phyloP scores from a whole-genome alignment of 108 stramenopile species.

The Cyclotella atomus region DNA sequence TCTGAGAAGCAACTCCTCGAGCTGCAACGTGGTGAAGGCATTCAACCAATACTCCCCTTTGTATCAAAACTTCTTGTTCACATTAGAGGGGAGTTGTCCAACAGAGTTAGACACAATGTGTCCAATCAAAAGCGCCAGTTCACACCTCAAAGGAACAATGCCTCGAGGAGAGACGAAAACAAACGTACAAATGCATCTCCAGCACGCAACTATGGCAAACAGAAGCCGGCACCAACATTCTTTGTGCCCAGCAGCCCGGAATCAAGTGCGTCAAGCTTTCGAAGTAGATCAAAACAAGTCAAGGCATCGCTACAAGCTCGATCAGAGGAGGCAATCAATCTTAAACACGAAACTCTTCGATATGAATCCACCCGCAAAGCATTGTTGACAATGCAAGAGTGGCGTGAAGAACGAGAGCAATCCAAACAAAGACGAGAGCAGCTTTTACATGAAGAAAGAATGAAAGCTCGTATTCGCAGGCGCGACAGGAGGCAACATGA shows the following conservation, averaged over 20 bases:
- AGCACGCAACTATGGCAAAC: neutral
- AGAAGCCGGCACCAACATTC: constrained; percentile 10
- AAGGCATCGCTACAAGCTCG: constrained; percentile 33
- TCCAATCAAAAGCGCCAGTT: neutral
- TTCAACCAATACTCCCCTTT: constrained; percentile 21
- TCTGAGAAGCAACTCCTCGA: constrained; percentile 20
- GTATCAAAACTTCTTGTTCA: constrained; percentile 24
- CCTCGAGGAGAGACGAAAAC: neutral
- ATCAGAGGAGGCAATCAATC: constrained; percentile 13
- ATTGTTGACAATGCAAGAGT: constrained; percentile 36
- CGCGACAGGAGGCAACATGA: constrained; percentile 23
- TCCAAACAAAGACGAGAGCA: constrained; percentile 20
- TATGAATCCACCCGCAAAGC: constrained; percentile 25
- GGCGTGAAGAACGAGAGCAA: constrained; percentile 32
- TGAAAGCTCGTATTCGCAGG: constrained; percentile 3
- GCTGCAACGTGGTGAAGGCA: constrained; percentile 3
- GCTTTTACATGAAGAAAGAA: constrained; percentile 24
- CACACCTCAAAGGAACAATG: neutral
- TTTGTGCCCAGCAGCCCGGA: constrained; percentile 35
- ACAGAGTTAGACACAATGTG: neutral
- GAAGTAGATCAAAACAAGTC: constrained; percentile 33
- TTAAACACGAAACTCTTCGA: constrained; percentile 6
- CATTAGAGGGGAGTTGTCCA: constrained; percentile 18
- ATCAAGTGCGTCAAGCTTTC: constrained; percentile 33
- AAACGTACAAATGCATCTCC: neutral